phyloP scores from a whole-genome alignment of 371 early-diverging fungal species.

The Smittium culicis region DNA sequence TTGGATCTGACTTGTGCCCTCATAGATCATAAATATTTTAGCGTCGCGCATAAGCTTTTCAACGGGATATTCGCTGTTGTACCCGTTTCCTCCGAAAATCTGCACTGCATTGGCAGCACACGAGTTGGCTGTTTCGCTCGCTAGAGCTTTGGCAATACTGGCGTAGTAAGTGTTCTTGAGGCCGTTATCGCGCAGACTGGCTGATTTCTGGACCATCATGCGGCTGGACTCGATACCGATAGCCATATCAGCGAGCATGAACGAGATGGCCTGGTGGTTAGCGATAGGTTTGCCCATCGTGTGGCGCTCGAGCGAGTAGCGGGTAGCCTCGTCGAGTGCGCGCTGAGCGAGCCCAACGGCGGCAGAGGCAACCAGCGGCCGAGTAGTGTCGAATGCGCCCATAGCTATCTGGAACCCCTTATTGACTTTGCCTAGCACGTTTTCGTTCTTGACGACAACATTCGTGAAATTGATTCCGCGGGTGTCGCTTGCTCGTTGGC shows the following conservation, averaged over 20 bases:
- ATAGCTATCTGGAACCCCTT: constrained; percentile 93
- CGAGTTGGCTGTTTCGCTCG: constrained; percentile 90
- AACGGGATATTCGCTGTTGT: constrained; percentile 75
- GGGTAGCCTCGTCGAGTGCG: constrained; percentile 86
- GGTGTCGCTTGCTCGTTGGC: constrained; percentile 85
- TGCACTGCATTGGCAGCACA: constrained; percentile 90
- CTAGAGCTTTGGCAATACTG: constrained; percentile 86
- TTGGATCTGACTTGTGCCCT: constrained; percentile 93
- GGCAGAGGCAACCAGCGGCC: constrained; percentile 81
- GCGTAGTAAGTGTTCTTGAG: constrained; percentile 85
- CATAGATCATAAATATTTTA: constrained; percentile 92
- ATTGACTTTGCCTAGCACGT: constrained; percentile 53
- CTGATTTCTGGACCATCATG: constrained; percentile 71
- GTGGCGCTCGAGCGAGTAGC: constrained; percentile 81
- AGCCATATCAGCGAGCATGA: constrained; percentile 96
- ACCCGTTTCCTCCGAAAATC: constrained; percentile 93
- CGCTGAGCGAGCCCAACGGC: constrained; percentile 87
- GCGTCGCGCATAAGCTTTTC: constrained; percentile 87
- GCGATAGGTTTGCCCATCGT: constrained; percentile 89
- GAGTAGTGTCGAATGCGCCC: constrained; percentile 92
- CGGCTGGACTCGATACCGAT: constrained; percentile 77
- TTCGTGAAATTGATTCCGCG: constrained; percentile 91
- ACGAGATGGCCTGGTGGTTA: constrained; percentile 82
- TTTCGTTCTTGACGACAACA: constrained; percentile 83
- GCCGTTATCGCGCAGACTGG: constrained; percentile 74